Evolutionary conservation across 345 rosid species (phyloP).

Genomic region (Brassica juncea): DNA sequence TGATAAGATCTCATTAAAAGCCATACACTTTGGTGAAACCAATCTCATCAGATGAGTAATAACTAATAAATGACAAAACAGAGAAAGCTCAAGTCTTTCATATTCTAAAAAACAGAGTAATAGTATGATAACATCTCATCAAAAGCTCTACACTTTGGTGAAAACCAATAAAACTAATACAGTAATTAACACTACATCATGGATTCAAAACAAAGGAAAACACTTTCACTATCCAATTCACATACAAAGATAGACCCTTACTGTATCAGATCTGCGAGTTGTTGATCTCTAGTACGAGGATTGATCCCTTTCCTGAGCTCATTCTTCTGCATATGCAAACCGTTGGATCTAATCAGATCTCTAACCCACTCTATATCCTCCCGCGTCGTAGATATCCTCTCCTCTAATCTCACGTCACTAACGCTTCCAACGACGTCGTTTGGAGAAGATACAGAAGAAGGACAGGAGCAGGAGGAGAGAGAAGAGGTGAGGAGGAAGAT

Average conservation of each 20-base stretch:
- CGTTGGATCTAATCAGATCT: conserved; percentile 82
- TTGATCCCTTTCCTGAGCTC: conserved; percentile 92
- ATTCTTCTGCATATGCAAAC: conserved; percentile 91
- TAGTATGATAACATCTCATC: not conserved
- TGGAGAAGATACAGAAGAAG: conserved; percentile 38
- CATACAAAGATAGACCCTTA: conserved; percentile 21
- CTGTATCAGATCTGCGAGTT: conserved; percentile 79
- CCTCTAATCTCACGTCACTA: conserved; percentile 24
- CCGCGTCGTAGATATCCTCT: conserved; percentile 48
- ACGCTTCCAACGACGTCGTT: conserved; percentile 5
- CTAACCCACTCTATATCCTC: conserved; percentile 84
- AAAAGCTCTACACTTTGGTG: not conserved
- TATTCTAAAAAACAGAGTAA: not conserved
- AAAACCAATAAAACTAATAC: no score
- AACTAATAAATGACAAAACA: no score
- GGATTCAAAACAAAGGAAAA: no score
- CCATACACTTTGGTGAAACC: no score
- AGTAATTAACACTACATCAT: no score
- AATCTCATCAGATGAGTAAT: no score
- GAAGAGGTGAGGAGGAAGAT: conserved; percentile 79
- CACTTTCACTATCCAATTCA: not conserved
- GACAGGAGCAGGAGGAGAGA: conserved; percentile 65
- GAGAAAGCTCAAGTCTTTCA: not conserved
- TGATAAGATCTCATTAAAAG: no score
- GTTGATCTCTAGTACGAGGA: conserved; percentile 93